These are phyloP conservation scores for Pseudogymnoascus sp. DNA, from an alignment of 2,329 filamentous ascomycete species.

Conservation along the genomic window DNA sequence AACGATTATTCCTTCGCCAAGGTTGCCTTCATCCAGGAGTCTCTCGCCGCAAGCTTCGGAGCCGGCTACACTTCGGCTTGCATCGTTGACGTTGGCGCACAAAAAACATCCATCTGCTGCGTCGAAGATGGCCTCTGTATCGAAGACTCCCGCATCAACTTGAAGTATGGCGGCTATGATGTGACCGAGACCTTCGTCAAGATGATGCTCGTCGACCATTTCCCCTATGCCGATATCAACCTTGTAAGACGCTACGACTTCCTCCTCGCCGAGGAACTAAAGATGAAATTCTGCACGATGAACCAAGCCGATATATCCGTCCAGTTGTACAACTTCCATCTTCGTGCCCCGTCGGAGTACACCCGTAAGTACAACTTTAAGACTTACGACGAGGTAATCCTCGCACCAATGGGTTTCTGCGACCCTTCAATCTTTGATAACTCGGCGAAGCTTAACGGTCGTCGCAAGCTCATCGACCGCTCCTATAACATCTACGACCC, in stretches of 20 bases:
- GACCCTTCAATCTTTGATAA: slow-evolving; percentile 83
- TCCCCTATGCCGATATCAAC: slow-evolving; percentile 93
- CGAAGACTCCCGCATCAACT: slow-evolving; percentile 88
- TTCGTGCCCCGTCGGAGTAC: slow-evolving; percentile 78
- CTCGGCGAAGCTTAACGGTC: slow-evolving; percentile 66
- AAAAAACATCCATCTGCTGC: slow-evolving; percentile 95
- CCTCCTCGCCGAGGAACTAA: slow-evolving; percentile 87
- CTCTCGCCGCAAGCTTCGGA: slow-evolving; percentile 87
- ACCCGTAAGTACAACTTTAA: slow-evolving; percentile 94
- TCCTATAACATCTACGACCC: slow-evolving; percentile 93
- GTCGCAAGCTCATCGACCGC: slow-evolving; percentile 73
- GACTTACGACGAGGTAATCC: slow-evolving; percentile 89
- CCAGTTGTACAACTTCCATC: slow-evolving; percentile 81
- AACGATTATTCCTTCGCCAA: slow-evolving; percentile 82
- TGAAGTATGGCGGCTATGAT: slow-evolving; percentile 89
- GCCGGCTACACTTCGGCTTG: slow-evolving; percentile 91
- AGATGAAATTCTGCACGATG: slow-evolving; percentile 87
- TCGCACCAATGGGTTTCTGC: slow-evolving; percentile 94
- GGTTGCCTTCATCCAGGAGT: slow-evolving; percentile 93
- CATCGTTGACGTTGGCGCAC: slow-evolving; percentile 90
- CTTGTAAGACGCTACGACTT: slow-evolving; percentile 85
- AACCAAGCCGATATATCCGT: slow-evolving; percentile 84
- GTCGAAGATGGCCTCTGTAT: slow-evolving; percentile 94
- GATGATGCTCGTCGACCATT: slow-evolving; percentile 96
- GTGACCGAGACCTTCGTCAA: slow-evolving; percentile 92